Evolutionary conservation across 1,284 basidiomycete genomes (phyloP), one percentile per base, ranked within the genome.

Genomic region (Golubevia sp.): DNA sequence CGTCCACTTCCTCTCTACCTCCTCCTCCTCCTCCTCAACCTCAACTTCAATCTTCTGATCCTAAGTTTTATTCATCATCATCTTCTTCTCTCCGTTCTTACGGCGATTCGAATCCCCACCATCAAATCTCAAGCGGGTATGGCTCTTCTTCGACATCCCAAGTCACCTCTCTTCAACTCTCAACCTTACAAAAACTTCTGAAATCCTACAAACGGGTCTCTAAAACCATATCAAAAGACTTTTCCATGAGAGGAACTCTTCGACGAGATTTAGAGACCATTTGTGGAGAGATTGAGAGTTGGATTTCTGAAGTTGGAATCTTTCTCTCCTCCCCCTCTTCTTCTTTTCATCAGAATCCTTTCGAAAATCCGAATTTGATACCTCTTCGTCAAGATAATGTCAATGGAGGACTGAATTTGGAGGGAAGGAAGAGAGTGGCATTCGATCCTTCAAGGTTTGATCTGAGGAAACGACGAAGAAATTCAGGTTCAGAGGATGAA

Each of bases 171-270:
- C n/a, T n/a, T n/a, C n/a, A n/a, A n/a, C 57, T 71, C 1, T 50
- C 53, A 1, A 66, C 65, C 18, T 61, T 73, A 5, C 61, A 63
- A 1, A 26, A 53, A 11, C 63, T 64, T 1, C 58, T 80, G 34
- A 61, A 63, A 15, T n/a, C 49, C n/a, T 81, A 79, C 62, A 65
- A 71, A 3, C 15, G 57, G 7, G 67, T 74, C n/a, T 58, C 70
- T 1, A 73, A 75, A 51, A 55, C 61, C 11, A 56, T 77, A n/a
- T 60, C 62, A 18, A 61, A 69, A 25, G 77, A 82, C 57, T 63
- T 62, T 15, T 76, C 71, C 21, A 66, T 76, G 2, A 64, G 61
- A 23, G 66, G 67, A 20, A 58, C 64, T 0, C 56, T 55, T 21
- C 56, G 64, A 3, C 62, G 67, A 52, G 63, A 67, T 1, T 51